phyloP scores from a whole-genome alignment of 805 yeast species.

The Monosporozyma unispora region DNA sequence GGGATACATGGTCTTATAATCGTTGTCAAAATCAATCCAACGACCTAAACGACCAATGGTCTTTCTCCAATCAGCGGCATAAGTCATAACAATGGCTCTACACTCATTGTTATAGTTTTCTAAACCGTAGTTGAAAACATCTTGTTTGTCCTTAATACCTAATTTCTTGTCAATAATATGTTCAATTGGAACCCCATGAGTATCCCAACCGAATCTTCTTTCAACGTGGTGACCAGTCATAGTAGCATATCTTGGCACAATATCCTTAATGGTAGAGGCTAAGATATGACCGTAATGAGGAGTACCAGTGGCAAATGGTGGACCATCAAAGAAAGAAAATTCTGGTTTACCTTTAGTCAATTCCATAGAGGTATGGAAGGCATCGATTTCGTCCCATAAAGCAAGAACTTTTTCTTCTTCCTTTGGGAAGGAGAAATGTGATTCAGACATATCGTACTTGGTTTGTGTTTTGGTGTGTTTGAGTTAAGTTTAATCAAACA shows the following conservation, averaged over 20 bases:
- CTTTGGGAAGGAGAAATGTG: conserved; percentile 64
- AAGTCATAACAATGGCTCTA: conserved; percentile 94
- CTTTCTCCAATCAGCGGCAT: conserved; percentile 88
- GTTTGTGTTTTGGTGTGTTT: not conserved
- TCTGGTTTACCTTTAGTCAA: conserved; percentile 77
- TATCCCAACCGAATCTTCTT: conserved; percentile 99
- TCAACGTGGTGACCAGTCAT: conserved; percentile 96
- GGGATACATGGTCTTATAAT: conserved; percentile 93
- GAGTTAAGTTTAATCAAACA: not conserved
- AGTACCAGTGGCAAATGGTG: conserved; percentile 98
- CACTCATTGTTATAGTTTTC: conserved; percentile 92
- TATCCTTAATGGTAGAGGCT: conserved; percentile 95
- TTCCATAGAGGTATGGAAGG: conserved; percentile 82
- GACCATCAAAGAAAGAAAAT: conserved; percentile 95
- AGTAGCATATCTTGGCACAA: conserved; percentile 94
- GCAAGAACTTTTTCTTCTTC: conserved; percentile 80
- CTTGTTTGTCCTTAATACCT: conserved; percentile 87
- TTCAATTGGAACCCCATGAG: conserved; percentile 97
- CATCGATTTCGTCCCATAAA: conserved; percentile 85
- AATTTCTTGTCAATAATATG: conserved; percentile 97
- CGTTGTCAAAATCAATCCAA: conserved; percentile 99
- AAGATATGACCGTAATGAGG: conserved; percentile 98
- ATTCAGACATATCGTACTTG: conserved; percentile 30
- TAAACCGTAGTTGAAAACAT: conserved; percentile 89
- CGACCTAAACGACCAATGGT: conserved; percentile 94